These are phyloP conservation scores for Piper longum DNA, from an alignment of 164 flowering plant genomes.

Conservation along the genomic window DNA sequence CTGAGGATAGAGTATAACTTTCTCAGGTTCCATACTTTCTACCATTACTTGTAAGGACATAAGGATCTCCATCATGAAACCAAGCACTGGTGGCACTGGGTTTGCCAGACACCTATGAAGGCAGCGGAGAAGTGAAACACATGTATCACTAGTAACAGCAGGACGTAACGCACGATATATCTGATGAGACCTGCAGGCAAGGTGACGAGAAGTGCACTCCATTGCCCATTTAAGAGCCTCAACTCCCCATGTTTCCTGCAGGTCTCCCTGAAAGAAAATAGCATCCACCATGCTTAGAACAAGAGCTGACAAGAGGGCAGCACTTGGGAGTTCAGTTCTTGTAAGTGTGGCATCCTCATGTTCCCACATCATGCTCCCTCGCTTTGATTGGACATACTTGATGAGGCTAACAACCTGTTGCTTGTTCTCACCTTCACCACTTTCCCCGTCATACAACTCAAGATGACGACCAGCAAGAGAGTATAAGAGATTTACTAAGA, in stretches of 20 bases:
- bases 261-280: constrained; percentile 96
- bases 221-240: constrained; percentile 99
- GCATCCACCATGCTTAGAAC: constrained; percentile 99
- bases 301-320: constrained; percentile 89
- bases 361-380: constrained; percentile 99
- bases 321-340: constrained; percentile 83
- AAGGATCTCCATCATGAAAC: constrained; percentile 86
- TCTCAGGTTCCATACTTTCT: constrained; percentile 96
- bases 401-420: constrained; percentile 96
- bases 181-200: constrained; percentile 97
- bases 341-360: constrained; percentile 86
- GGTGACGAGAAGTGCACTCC: constrained; percentile 99
- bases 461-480: constrained; percentile 95
- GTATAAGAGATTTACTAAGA: constrained; percentile 87
- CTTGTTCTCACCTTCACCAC: constrained; percentile 88
- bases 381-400: constrained; percentile 95
- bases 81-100: constrained; percentile 82
- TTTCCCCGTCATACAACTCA: constrained; percentile 91
- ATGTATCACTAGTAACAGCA: constrained; percentile 85
- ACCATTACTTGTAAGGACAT: constrained; percentile 97
- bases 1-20: constrained; percentile 95
- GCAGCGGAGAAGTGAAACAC: constrained; percentile 88
- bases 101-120: constrained; percentile 85
- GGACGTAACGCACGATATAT: constrained; percentile 92
- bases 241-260: constrained; percentile 95